Base-by-base conservation (phyloP, 1,284 basidiomycete genomes). In the Schizophyllum amplum region DNA sequence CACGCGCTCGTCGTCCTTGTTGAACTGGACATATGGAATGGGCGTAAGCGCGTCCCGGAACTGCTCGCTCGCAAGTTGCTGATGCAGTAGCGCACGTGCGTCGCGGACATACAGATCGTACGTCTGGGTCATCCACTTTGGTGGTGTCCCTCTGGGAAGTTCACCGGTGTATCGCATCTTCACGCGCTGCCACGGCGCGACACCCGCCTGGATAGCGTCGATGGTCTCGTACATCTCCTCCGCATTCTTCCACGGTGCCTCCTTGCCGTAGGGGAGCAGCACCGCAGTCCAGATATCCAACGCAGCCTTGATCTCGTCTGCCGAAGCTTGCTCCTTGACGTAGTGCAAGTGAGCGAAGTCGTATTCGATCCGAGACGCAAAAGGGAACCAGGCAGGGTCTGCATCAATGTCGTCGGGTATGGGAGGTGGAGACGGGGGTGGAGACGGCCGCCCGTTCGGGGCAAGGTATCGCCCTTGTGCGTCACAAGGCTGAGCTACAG, bases 21-120 rank as follows among this genome's bases (percentile, higher is more conserved):
- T 54, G n/a, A 60, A 68, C 15, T 68, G 61, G 1, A 50, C 53
- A 20, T 68, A 67, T 5, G 71, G 66, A 0, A 62, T 57, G 24
- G 63, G 64, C 54, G 75, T 68, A 4, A 72, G 61, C 27, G 69
- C 58, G 2, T 47, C 55, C 0, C 59, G 60, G 52, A 71, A 72
- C 4, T 60, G 62, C 0, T 63, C 57, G 9, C 71, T 73, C 1
- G 46, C 55, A 2, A 76, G 62, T 50, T 69, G 66, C 1, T 65
- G 57, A 4, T 66, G 57, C 1, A 71, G 51, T 6, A 74, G 57
- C 0, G 53, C 4, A 0, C 56, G 62, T 1, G 69, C 65, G 59
- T 77, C 64, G 0, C 68, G 64, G 59, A 59, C 72, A 63, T 68
- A 75, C 0, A 78, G 63, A 4, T 72, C 65, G 58, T 74, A 75